These are phyloP conservation scores for Staphylotrichum longicolle DNA, from an alignment of 495 filamentous ascomycete genomes.

Conservation along the genomic window DNA sequence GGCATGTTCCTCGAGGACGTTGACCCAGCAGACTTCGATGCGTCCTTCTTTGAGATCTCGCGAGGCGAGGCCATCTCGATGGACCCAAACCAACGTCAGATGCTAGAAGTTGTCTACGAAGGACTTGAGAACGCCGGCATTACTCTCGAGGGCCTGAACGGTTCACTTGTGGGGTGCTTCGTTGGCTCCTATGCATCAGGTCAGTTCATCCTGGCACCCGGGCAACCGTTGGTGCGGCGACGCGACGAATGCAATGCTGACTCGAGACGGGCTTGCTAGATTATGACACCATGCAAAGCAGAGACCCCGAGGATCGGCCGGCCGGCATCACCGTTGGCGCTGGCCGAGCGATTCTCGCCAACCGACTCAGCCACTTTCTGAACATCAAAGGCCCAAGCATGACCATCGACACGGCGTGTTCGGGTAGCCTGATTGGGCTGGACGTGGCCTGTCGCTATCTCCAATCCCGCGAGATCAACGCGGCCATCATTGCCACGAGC, in stretches of 20 bases:
- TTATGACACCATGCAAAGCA: constrained; percentile 47
- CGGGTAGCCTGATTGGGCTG: constrained; percentile 39
- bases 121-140: constrained; percentile 76
- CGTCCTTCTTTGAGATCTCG: constrained; percentile 21
- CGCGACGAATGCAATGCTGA: too few species aligned
- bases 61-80: constrained; percentile 15
- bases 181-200: constrained; percentile 63
- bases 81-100: constrained; percentile 65
- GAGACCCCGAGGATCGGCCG: constrained; percentile 28
- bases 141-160: constrained; percentile 63
- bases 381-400: constrained; percentile 43
- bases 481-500: background rate
- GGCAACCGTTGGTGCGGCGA: too few species aligned
- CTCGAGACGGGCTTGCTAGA: too few species aligned
- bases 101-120: constrained; percentile 66
- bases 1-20: constrained; percentile 23
- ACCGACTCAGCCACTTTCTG: constrained; percentile 51
- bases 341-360: constrained; percentile 39
- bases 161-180: constrained; percentile 71
- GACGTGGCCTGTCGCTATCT: constrained; percentile 43
- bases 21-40: constrained; percentile 17
- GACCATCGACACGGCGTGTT: constrained; percentile 47
- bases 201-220: background rate
- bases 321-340: constrained; percentile 30
- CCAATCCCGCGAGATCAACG: constrained; percentile 18